Evolutionary conservation across 2,329 filamentous ascomycete species (phyloP).

Genomic region (Pseudodiploospora longispora): DNA sequence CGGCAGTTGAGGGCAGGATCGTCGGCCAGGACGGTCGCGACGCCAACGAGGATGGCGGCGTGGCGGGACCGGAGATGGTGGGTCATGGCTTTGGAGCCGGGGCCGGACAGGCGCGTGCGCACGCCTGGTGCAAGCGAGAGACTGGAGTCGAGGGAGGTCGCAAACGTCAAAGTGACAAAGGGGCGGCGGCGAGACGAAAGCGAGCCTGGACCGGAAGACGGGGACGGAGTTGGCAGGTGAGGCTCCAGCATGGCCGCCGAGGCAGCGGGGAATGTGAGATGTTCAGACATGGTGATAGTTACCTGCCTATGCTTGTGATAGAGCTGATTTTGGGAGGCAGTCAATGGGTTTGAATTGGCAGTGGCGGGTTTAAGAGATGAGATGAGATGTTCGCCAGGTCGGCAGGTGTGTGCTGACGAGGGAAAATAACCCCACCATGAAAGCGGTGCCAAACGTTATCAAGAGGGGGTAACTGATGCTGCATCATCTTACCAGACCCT

Average conservation of each 20-base stretch:
- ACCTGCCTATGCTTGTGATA: no score
- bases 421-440: no score
- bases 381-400: no score
- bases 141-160: conserved; percentile 78
- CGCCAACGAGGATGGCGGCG: conserved; percentile 77
- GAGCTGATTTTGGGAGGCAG: no score
- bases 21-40: conserved; percentile 75
- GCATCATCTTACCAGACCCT: no score
- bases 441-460: no score
- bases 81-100: conserved; percentile 83
- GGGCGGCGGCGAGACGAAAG: conserved; percentile 18
- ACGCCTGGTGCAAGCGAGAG: conserved; percentile 68
- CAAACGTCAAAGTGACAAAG: conserved; percentile 78
- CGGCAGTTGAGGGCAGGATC: conserved; percentile 81
- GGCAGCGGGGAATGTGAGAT: conserved; percentile 24
- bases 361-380: no score
- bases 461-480: no score
- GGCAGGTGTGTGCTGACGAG: no score
- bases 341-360: no score
- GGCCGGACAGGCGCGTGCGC: conserved; percentile 77
- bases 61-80: conserved; percentile 80
- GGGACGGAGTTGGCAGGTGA: conserved; percentile 15
- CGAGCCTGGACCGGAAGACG: not conserved
- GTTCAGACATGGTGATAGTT: conserved; percentile 22
- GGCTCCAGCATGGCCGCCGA: conserved; percentile 24